Conservation (phyloP, 2,329 filamentous ascomycete genomes). For the Ascochyta fabae region DNA sequence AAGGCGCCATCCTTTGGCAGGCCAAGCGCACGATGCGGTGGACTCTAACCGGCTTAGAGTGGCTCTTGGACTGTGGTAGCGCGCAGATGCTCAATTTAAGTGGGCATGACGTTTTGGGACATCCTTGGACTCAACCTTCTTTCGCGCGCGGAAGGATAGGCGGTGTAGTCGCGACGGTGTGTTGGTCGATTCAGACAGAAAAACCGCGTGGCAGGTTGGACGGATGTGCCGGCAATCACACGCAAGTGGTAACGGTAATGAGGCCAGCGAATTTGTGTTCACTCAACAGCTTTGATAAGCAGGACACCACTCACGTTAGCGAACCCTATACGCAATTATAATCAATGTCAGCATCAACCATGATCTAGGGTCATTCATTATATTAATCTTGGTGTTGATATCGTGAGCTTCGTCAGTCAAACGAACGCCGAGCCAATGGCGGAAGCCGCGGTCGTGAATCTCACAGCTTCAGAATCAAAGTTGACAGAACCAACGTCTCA, state of each 20-base stretch:
- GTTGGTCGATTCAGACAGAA: neutral
- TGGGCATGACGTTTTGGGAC: slow-evolving; percentile 23
- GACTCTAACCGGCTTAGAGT: slow-evolving; percentile 11
- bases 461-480: neutral
- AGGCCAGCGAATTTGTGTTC: neutral
- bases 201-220: slow-evolving; percentile 1
- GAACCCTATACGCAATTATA: neutral
- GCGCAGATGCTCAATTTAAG: slow-evolving; percentile 17
- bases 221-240: neutral
- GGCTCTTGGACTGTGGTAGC: slow-evolving; percentile 23
- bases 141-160: slow-evolving; percentile 13
- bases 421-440: slow-evolving; percentile 15
- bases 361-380: neutral
- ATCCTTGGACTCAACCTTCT: slow-evolving; percentile 11
- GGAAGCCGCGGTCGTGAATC: too few species aligned
- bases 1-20: slow-evolving; percentile 15
- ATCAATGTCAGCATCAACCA: neutral
- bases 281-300: neutral
- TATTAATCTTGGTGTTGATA: slow-evolving; percentile 8
- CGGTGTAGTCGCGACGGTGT: slow-evolving; percentile 1
- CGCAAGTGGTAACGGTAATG: neutral
- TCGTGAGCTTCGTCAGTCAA: slow-evolving; percentile 3
- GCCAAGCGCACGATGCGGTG: slow-evolving; percentile 7
- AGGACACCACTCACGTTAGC: neutral
- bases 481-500: neutral